Conservation (phyloP, 192 early-diverging fungal species). For the Dispira simplex region DNA sequence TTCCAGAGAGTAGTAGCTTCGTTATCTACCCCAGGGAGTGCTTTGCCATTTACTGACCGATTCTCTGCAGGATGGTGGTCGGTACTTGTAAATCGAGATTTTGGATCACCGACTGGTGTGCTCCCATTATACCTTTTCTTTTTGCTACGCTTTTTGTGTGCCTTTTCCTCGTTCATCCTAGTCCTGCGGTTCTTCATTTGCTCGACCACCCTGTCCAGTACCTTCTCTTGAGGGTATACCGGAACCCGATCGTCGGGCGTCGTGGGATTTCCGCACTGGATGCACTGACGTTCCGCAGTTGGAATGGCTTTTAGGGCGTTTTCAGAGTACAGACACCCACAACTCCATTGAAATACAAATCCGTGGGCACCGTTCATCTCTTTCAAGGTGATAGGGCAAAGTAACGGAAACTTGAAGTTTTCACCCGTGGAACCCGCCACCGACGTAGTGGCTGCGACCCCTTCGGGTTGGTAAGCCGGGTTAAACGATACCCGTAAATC, state of each 20-base stretch:
- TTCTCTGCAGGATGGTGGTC: too few relatives aligned
- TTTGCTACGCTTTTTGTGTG: too few relatives aligned
- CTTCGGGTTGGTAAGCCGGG: constrained; percentile 11
- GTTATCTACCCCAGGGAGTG: too few relatives aligned
- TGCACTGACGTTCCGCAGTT: constrained; percentile 12
- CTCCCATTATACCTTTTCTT: too few relatives aligned
- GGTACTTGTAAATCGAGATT: too few relatives aligned
- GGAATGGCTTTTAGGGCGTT: constrained; percentile 23
- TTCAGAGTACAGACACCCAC: constrained; percentile 26
- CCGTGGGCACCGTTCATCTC: constrained; percentile 25
- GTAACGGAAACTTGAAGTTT: constrained; percentile 15
- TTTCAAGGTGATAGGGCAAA: constrained; percentile 28
- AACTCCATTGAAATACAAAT: constrained; percentile 25
- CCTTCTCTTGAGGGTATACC: constrained; percentile 7
- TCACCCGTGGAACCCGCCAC: neutral
- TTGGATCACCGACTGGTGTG: too few relatives aligned
- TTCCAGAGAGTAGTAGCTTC: too few relatives aligned
- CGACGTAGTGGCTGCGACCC: constrained; percentile 16
- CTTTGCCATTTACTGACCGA: too few relatives aligned
- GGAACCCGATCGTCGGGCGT: neutral
- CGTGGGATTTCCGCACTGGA: neutral
- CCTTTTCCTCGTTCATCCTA: too few relatives aligned
- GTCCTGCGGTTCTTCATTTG: too few relatives aligned
- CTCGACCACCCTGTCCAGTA: neutral
- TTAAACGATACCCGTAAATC: constrained; percentile 12